phyloP scores from a whole-genome alignment of 2,329 filamentous ascomycete genomes.

The Calonectria henricotiae region DNA sequence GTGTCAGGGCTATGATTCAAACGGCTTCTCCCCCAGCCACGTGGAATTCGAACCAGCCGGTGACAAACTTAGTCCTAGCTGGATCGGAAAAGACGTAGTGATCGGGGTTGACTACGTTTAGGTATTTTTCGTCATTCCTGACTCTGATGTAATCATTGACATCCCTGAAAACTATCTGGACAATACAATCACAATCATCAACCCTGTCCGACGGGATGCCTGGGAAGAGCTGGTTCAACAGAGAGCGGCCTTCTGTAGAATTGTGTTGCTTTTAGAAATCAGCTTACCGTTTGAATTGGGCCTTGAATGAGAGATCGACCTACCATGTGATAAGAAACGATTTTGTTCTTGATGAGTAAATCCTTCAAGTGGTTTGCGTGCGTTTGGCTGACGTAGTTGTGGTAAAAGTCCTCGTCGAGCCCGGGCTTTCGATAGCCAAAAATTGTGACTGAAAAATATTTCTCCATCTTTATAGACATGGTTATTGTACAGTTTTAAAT shows the following conservation, averaged over 20 bases:
- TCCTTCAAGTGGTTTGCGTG: constrained; percentile 46
- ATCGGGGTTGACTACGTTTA: constrained; percentile 42
- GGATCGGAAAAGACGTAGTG: constrained; percentile 43
- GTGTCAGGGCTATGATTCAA: not conserved
- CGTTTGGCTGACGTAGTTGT: constrained; percentile 46
- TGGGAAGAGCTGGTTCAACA: constrained; percentile 38
- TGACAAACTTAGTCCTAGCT: constrained; percentile 43
- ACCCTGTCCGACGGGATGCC: constrained; percentile 40
- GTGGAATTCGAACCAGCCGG: constrained; percentile 48
- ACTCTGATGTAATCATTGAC: constrained; percentile 42
- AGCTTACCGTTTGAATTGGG: constrained; percentile 5
- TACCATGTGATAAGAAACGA: constrained; percentile 49
- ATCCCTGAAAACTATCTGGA: constrained; percentile 43
- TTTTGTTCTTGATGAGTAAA: constrained; percentile 47
- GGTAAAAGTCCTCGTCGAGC: constrained; percentile 46
- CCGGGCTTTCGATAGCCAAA: constrained; percentile 47
- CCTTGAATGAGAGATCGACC: not conserved
- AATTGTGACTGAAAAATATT: constrained; percentile 46
- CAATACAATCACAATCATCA: constrained; percentile 39
- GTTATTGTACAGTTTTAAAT: not conserved
- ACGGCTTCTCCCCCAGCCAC: constrained; percentile 41
- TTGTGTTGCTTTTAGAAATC: constrained; percentile 44
- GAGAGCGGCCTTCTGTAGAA: constrained; percentile 38
- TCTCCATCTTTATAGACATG: constrained; percentile 36
- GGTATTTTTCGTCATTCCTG: constrained; percentile 41